Conservation (phyloP, 768 basidiomycete species). For the Mrakia blollopis region DNA sequence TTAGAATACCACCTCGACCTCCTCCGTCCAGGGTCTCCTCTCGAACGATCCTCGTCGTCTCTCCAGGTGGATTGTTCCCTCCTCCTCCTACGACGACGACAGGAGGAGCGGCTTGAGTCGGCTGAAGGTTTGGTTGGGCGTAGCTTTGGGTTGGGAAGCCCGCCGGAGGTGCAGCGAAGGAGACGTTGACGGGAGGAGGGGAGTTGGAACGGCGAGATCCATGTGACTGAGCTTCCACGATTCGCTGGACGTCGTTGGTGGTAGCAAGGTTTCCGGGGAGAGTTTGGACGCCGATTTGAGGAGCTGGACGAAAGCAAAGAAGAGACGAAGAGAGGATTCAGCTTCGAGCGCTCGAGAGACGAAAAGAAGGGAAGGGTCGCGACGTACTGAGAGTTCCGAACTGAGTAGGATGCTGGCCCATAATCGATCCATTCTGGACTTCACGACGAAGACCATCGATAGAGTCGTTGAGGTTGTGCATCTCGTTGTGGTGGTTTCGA, state of each 20-base stretch:
- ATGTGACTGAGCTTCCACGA: not conserved
- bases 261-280: not conserved
- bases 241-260: constrained; percentile 9
- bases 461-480: constrained; percentile 20
- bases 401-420: not conserved
- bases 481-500: not conserved
- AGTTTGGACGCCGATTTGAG: not conserved
- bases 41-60: constrained; percentile 12
- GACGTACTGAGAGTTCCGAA: not conserved
- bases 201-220: not conserved
- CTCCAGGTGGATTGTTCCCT: not conserved
- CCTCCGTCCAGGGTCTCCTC: not conserved
- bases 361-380: not conserved
- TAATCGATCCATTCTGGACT: not conserved
- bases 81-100: constrained; percentile 8
- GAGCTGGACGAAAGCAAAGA: not conserved
- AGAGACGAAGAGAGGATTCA: not conserved
- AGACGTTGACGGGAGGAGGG: constrained; percentile 12
- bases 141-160: not conserved
- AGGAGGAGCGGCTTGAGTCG: not conserved
- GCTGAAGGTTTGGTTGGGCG: not conserved
- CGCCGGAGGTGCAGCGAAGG: constrained; percentile 4
- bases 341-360: not conserved
- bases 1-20: not conserved
- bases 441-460: constrained; percentile 5